Base-by-base conservation (phyloP, 1,284 basidiomycete species). In the Moniliella sp. region DNA sequence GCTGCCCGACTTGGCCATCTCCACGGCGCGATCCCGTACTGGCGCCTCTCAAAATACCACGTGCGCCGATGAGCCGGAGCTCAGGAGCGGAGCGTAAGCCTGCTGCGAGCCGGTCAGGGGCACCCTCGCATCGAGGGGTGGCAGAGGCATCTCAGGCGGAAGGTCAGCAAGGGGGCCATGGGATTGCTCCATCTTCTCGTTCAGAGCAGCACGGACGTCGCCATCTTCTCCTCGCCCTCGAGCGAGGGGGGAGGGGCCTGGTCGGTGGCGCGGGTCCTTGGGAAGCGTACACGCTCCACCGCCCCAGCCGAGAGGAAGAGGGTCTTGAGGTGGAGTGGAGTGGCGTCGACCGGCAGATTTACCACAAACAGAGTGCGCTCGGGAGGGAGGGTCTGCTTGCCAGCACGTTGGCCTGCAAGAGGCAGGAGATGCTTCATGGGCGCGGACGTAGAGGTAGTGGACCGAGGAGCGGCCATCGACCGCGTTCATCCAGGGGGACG, bases 301-400 rank as follows among this genome's bases (percentile, higher is more conserved):
- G 39, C 39, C 1, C 54, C 56, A 2, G 46, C 49, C 14, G 42
- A 44, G 3, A 34, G 31, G 28, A 58, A 57, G 16, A 55, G 33
- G 19, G 39, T 34, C 9, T 48, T 33, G 14, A 58, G 27, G 27
- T 43, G 40, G 8, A 28, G 31, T 7, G 48, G 46, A 13, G 50
- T 50, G 3, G 48, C 37, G 36, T 58, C 54, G 15, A 33, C 25
- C 7, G 54, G 54, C 26, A 58, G 19, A 30, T 58, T 58, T 5
- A 48, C 54, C 9, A 55, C 19, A 23, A 58, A 58, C 13, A 58
- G 33, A 15, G 56, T 58, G 5, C 56, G 33, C 21, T 49, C 40
- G 25, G 26, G 14, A 29, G 50, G 43, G 34, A 41, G 28, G 3
- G n/a, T 8, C 8, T 19, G 12, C 4, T 31, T 25, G 1, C 18